A percentile compares a stretch with the other conserved stretches of the same genome.
phyloP scores from a whole-genome alignment of 306 rosid species.

The Trifolium dubium region DNA sequence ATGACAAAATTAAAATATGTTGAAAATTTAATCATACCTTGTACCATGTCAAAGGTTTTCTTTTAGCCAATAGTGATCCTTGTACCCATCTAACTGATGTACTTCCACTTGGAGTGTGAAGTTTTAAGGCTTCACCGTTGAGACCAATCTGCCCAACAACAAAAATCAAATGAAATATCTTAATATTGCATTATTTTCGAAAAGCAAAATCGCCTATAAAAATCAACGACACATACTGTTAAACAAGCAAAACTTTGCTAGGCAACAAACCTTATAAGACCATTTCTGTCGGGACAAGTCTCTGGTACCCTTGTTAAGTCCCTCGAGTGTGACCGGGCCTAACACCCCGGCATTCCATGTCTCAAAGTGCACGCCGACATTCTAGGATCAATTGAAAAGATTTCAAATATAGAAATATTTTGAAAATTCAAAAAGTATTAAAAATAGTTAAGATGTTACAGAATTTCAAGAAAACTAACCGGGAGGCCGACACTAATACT shows the following conservation, averaged over 20 bases:
- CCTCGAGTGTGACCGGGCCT: constrained; percentile 84
- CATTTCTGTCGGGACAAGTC: constrained; percentile 85
- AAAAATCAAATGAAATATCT: constrained; percentile 27
- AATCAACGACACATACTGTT: too few relatives aligned
- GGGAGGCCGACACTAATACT: constrained; percentile 88
- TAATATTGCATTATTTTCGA: constrained; percentile 14
- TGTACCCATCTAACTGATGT: constrained; percentile 78
- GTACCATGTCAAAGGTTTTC: constrained; percentile 92
- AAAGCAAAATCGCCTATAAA: background rate
- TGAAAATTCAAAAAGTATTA: constrained; percentile 2
- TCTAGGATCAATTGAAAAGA: constrained; percentile 56
- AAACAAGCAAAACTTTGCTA: background rate
- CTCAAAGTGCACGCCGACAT: constrained; percentile 82
- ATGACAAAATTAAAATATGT: constrained; percentile 11
- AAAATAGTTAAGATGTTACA: background rate
- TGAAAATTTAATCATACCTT: constrained; percentile 59
- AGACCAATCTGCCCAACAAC: constrained; percentile 72
- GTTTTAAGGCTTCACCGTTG: constrained; percentile 74
- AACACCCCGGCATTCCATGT: constrained; percentile 93
- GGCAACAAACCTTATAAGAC: constrained; percentile 83
- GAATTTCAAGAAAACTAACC: constrained; percentile 57
- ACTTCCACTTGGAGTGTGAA: constrained; percentile 80
- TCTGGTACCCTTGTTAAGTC: constrained; percentile 83
- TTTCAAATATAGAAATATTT: background rate
- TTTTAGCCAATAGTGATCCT: constrained; percentile 66